A percentile compares a stretch with the other conserved stretches of the same genome.
Conservation (phyloP, 768 basidiomycete species). For the Tricholoma sp. region DNA sequence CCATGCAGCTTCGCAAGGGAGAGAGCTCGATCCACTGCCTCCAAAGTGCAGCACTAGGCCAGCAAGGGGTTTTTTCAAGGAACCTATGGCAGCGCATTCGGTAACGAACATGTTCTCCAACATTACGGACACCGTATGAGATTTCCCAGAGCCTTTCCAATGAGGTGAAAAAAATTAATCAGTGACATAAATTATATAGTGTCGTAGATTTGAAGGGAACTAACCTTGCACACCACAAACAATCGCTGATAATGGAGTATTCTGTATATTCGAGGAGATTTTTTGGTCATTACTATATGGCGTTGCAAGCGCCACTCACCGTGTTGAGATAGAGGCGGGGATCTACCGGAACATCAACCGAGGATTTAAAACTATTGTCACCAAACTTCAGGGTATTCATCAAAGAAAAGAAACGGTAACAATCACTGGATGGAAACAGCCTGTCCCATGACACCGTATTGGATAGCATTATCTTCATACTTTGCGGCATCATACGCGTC, state of each 20-base stretch:
- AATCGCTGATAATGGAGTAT: conserved; percentile 70
- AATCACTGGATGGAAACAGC: conserved; percentile 41
- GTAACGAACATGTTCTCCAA: conserved; percentile 70
- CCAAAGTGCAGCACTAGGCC: conserved; percentile 70
- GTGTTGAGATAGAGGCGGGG: conserved; percentile 65
- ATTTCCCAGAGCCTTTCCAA: conserved; percentile 60
- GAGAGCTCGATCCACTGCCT: conserved; percentile 52
- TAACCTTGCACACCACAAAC: conserved; percentile 67
- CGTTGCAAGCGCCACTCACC: conserved; percentile 26
- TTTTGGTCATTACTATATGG: background rate
- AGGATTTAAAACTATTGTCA: conserved; percentile 28
- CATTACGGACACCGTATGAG: conserved; percentile 64
- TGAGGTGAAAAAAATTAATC: background rate
- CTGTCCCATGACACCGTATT: conserved; percentile 62
- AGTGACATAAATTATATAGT: background rate
- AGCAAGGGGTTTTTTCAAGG: conserved; percentile 46
- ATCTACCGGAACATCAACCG: conserved; percentile 31
- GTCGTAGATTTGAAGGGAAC: background rate
- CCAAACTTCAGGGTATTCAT: background rate
- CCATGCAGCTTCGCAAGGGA: conserved; percentile 68
- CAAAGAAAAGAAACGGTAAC: background rate
- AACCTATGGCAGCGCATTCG: conserved; percentile 42
- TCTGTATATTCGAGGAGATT: conserved; percentile 32
- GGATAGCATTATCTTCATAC: conserved; percentile 30
- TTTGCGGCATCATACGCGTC: conserved; percentile 38